Base-by-base conservation (phyloP, 257 asterid species). In the Gynochthodes officinalis region DNA sequence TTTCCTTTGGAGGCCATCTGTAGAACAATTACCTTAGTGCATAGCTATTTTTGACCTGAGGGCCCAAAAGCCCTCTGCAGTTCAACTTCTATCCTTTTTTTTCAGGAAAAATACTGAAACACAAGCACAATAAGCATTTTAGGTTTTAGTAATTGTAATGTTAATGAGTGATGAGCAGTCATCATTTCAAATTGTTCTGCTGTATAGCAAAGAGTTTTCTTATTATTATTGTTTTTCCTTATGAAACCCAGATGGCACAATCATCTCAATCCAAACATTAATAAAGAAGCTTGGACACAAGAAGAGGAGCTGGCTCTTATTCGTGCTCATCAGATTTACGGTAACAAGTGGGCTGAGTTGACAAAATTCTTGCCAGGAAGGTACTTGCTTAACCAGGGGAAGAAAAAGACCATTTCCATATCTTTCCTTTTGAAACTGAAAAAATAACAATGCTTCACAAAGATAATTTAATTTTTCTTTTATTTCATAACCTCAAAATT, bases 291-390 rank as follows among this genome's bases (percentile, higher is more conserved):
- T 69, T 92, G 98, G 98, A 92, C 96, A 49, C 96, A 86, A 83
- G 98, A 92, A 67, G 98, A 92, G 85, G 96, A 92, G 79, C 78
- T 92, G 83, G 88, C 96, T 75, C 78, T 92, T 70, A 84, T 92
- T 76, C 92, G 80, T 75, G 98, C 96, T 71, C 98, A 92, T 78
- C 94, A 86, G 74, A 82, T 84, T 73, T 85, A 86, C 63, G 99
- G 99, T 78, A 95, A 95, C 90, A 95, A 95, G 83, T 95, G 99
- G 99, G 99, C 99, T 1, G 98, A 90, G 89, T 82, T 92, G 77
- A 88, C 96, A 0, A 90, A 92, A 78, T 84, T 84, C 78, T 87
- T 92, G 82, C 96, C 98, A 53, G 98, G 98, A 73, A 92, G 98
- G 98, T 92, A 86, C 71, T 58, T 71, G 75, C 33, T 74, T 49